Evolutionary conservation across 768 basidiomycete species (phyloP).

Genomic region (Fistulinella prunicolor): DNA sequence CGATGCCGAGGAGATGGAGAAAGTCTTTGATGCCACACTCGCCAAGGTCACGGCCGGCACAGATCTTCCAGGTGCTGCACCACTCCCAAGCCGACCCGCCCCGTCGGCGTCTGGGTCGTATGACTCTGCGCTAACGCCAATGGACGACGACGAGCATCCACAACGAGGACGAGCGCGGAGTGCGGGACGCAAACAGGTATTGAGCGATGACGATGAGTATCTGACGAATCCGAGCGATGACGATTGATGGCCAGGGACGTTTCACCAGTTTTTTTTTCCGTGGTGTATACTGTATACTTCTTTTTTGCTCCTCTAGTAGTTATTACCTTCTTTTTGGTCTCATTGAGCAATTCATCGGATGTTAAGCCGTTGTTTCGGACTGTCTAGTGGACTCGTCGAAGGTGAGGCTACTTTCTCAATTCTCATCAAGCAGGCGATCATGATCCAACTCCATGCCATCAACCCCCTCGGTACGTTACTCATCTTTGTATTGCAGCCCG

Average conservation of each 20-base stretch:
- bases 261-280: too few species aligned
- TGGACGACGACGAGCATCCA: slow-evolving; percentile 77
- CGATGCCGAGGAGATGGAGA: slow-evolving; percentile 93
- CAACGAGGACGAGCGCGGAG: slow-evolving; percentile 55
- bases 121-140: slow-evolving; percentile 71
- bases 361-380: background rate
- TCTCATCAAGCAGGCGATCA: too few species aligned
- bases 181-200: slow-evolving; percentile 64
- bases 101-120: slow-evolving; percentile 44
- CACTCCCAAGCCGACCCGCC: slow-evolving; percentile 27
- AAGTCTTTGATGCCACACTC: slow-evolving; percentile 74
- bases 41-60: slow-evolving; percentile 61
- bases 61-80: slow-evolving; percentile 71
- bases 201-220: slow-evolving; percentile 66
- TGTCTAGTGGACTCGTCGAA: too few species aligned
- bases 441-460: too few species aligned
- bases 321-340: background rate
- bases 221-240: slow-evolving; percentile 72
- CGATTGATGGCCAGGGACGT: slow-evolving; percentile 41
- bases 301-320: slow-evolving; percentile 1
- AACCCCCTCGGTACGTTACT: too few species aligned
- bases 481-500: too few species aligned
- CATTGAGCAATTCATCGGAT: slow-evolving; percentile 4
- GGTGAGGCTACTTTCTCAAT: too few species aligned
- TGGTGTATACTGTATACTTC: slow-evolving; percentile 19